These are phyloP conservation scores for Colletotrichum graminicola DNA, from an alignment of 2,329 filamentous ascomycete species.

Conservation along the genomic window DNA sequence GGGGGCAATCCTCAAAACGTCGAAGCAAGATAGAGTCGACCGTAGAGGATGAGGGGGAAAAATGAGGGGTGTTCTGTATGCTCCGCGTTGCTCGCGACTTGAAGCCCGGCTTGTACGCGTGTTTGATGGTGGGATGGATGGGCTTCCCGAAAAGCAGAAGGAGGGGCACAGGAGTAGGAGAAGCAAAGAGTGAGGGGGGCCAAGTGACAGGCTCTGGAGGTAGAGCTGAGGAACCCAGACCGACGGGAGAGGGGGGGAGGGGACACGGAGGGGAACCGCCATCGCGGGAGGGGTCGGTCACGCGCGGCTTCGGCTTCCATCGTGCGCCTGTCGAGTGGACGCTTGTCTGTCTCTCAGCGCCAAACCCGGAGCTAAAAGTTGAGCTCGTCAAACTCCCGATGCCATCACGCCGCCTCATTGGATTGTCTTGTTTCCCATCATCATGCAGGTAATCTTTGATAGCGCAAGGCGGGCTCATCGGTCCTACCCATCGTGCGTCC, in stretches of 20 bases:
- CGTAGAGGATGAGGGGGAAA: background rate
- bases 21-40: background rate
- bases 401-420: slow-evolving; percentile 31
- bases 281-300: slow-evolving; percentile 31
- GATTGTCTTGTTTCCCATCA: slow-evolving; percentile 24
- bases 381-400: slow-evolving; percentile 14
- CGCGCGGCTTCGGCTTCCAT: slow-evolving; percentile 21
- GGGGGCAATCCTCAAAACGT: slow-evolving; percentile 17
- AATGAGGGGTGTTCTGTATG: background rate
- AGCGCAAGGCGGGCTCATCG: slow-evolving; percentile 28
- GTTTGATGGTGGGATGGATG: slow-evolving; percentile 23
- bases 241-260: background rate
- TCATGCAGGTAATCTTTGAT: slow-evolving; percentile 39
- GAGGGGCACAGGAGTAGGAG: background rate
- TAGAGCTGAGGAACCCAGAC: background rate
- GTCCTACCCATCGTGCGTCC: slow-evolving; percentile 14
- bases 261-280: slow-evolving; percentile 34
- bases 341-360: slow-evolving; percentile 2
- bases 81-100: slow-evolving; percentile 5
- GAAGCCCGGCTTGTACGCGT: background rate
- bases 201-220: slow-evolving; percentile 16
- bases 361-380: slow-evolving; percentile 30
- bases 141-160: background rate
- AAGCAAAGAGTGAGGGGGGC: background rate
- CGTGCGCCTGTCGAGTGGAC: slow-evolving; percentile 5